These are phyloP conservation scores for Chlorencoelia australis DNA, from an alignment of 2,329 filamentous ascomycete species.

Conservation along the genomic window DNA sequence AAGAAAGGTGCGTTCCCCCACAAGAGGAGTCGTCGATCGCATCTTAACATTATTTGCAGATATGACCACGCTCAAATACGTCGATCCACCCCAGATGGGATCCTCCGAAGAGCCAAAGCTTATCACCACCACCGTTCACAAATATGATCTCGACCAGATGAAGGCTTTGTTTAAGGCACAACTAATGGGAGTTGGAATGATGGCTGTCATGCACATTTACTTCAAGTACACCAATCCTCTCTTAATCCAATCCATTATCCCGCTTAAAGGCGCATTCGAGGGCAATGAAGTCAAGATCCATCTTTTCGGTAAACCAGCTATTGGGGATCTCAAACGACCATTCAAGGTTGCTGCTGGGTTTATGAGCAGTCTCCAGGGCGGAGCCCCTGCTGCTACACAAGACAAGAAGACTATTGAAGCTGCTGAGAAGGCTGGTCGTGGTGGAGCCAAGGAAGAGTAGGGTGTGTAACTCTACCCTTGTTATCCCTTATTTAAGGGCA, in stretches of 20 bases:
- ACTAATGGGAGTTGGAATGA: conserved; percentile 95
- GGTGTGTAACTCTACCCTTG: too few relatives aligned
- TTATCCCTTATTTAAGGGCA: too few relatives aligned
- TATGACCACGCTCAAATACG: conserved; percentile 95
- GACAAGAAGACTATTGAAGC: conserved; percentile 84
- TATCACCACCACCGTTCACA: conserved; percentile 90
- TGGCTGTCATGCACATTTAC: conserved; percentile 97
- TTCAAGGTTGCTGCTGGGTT: conserved; percentile 83
- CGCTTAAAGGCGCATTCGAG: conserved; percentile 91
- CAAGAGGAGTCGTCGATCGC: background rate
- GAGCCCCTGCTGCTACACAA: conserved; percentile 63
- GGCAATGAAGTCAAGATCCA: conserved; percentile 95
- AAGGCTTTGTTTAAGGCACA: conserved; percentile 79
- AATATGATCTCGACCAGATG: conserved; percentile 85
- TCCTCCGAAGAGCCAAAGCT: conserved; percentile 91
- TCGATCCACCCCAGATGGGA: conserved; percentile 89
- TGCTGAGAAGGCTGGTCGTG: conserved; percentile 64
- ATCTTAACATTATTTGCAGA: conserved; percentile 44
- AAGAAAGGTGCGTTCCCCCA: conserved; percentile 71
- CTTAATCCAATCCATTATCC: conserved; percentile 96
- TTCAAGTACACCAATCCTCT: conserved; percentile 99
- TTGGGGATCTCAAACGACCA: conserved; percentile 85
- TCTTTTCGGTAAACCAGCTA: conserved; percentile 75
- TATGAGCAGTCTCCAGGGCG: conserved; percentile 67
- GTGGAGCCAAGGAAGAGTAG: conserved; percentile 63